Conservation (phyloP, 192 early-diverging fungal species). For the Funneliformis mosseae region DNA sequence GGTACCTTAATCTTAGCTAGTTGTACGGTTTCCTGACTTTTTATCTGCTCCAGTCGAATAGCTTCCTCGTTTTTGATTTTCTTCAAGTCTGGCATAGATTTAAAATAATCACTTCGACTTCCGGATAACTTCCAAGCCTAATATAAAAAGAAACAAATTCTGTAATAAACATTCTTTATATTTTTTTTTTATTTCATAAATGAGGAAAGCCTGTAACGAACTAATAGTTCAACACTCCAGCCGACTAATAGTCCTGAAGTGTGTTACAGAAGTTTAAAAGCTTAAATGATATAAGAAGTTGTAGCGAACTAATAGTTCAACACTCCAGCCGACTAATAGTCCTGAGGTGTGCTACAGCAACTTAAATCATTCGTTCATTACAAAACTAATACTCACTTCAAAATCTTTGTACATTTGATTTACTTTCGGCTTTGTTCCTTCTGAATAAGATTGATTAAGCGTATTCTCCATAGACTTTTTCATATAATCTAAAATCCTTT, state of each 20-base stretch:
- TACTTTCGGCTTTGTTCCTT: background rate
- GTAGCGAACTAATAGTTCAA: constrained; percentile 34
- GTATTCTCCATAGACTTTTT: background rate
- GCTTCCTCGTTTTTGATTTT: constrained; percentile 2
- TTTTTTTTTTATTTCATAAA: constrained; percentile 8
- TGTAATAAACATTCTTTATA: background rate
- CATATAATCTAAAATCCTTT: background rate
- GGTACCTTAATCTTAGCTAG: background rate
- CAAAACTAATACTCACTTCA: constrained; percentile 17
- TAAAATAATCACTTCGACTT: background rate
- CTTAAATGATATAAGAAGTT: background rate
- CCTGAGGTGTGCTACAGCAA: constrained; percentile 20
- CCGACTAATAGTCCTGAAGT: constrained; percentile 20
- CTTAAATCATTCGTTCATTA: background rate
- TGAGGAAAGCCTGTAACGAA: constrained; percentile 29
- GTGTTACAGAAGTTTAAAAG: constrained; percentile 22
- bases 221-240: constrained; percentile 29
- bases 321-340: constrained; percentile 32
- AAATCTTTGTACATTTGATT: background rate
- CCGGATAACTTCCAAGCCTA: constrained; percentile 7
- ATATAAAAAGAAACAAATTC: constrained; percentile 8
- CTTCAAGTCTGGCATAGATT: background rate
- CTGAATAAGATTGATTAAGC: background rate
- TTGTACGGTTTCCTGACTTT: background rate
- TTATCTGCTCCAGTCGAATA: constrained; percentile 6